Percentiles rank a stretch among this genome's conserved stretches.
These are phyloP conservation scores for Mortierella alpina DNA, from an alignment of 192 early-diverging fungal genomes.

Conservation along the genomic window DNA sequence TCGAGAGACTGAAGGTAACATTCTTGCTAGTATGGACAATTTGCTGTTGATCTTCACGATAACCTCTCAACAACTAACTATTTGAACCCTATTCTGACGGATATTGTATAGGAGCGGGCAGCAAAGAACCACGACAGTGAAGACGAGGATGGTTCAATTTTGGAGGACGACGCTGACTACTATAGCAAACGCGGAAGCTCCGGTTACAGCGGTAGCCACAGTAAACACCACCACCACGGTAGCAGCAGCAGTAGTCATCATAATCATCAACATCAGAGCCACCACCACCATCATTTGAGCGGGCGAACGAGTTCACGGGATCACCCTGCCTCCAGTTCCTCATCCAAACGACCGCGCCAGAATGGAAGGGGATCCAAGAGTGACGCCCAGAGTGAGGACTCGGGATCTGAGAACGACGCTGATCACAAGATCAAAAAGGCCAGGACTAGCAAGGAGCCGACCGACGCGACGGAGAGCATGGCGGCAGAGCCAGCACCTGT, in stretches of 20 bases:
- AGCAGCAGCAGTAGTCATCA: conserved; percentile 17
- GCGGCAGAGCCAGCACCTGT: neutral
- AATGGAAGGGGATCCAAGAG: conserved; percentile 14
- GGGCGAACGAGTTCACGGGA: conserved; percentile 3
- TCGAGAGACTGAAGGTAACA: conserved; percentile 72
- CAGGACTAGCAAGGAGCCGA: neutral
- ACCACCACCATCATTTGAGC: conserved; percentile 1
- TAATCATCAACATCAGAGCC: conserved; percentile 12
- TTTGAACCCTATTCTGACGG: too few species aligned
- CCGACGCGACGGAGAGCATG: neutral
- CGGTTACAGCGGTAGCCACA: conserved; percentile 2
- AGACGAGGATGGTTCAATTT: conserved; percentile 72
- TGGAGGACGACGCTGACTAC: conserved; percentile 61
- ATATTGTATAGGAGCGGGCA: conserved; percentile 51
- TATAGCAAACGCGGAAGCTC: conserved; percentile 18
- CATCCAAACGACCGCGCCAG: conserved; percentile 14
- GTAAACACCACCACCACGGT: neutral
- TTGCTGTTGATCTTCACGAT: neutral
- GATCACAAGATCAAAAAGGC: conserved; percentile 16
- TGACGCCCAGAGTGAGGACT: neutral
- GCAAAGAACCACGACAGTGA: conserved; percentile 68
- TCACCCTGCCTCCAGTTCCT: neutral
- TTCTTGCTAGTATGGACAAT: neutral
- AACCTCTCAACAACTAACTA: too few species aligned
- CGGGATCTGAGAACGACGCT: conserved; percentile 10